Base-by-base conservation (phyloP, 2,329 filamentous ascomycete species). In the Aspergillus pseudotamarii region DNA sequence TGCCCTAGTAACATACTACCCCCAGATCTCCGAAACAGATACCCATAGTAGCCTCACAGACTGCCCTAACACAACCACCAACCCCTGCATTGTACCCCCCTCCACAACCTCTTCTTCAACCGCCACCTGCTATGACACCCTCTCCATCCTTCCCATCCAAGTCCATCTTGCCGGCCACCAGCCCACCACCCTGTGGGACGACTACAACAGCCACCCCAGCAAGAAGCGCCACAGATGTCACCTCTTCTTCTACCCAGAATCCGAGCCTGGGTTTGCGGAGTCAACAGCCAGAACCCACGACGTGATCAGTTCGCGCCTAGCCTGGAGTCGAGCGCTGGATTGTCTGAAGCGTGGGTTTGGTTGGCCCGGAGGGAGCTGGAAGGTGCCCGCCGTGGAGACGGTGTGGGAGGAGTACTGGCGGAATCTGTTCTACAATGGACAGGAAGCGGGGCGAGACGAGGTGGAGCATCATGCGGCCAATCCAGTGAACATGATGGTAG, bases 261-360 rank as follows among this genome's bases (percentile, higher is more conserved):
- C 76, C 0, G 78, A 84, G 46, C 75, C 85, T 0, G 90, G 91
- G 0, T 93, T 93, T 64, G 90, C 89, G 0, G 89, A 92, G 75
- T 82, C 83, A 23, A 84, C 88, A 53, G 72, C 89, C 14, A 84
- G 89, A 2, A 83, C 87, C 66, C 90, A 87, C 68, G 84, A 91
- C 65, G 79, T 82, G 4, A 80, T 90, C 10, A 83, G 84, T 1
- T 85, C 89, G 3, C 83, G 84, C 11, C 72, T 92, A 23, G 89
- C 90, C 0, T 92, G 89, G 85, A 87, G 84, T 28, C 82, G 90
- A 14, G 88, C 84, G 38, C 70, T 93, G 61, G 81, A 80, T 0
- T 78, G 82, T 9, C 81, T 91, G 23, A 81, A 87, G 48, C 82
- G 82, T 54, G 88, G 86, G 0, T 91, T 93, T 70, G 75, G 72